Conservation (phyloP, 495 filamentous ascomycete genomes). For the Penicillium herquei region DNA sequence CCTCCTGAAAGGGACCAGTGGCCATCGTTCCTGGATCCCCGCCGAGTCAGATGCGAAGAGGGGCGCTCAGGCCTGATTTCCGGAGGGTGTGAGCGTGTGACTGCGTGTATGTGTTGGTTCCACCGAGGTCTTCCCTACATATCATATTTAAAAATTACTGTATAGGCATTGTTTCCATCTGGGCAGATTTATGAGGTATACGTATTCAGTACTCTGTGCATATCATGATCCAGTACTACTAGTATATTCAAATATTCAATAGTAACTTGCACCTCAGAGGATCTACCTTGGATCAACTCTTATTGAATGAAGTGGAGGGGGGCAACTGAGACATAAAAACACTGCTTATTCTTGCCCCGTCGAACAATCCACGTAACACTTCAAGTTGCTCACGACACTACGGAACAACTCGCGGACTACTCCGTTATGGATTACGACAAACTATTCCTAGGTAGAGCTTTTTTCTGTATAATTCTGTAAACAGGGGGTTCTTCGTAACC, state of each 20-base stretch:
- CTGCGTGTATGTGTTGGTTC: constrained; percentile 9
- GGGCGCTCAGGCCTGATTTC: constrained; percentile 20
- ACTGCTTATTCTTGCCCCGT: constrained; percentile 7
- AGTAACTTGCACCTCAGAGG: too few species aligned
- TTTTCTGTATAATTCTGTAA: background rate
- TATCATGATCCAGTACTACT: too few species aligned
- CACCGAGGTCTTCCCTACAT: background rate
- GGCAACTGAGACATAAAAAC: constrained; percentile 19
- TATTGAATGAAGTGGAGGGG: background rate
- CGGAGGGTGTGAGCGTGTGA: constrained; percentile 17
- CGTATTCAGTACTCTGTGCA: too few species aligned
- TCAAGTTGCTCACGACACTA: background rate
- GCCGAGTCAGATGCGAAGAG: constrained; percentile 17
- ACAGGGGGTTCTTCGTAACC: background rate
- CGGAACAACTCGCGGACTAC: background rate
- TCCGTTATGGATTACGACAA: too few species aligned
- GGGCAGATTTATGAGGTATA: too few species aligned
- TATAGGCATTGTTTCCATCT: background rate
- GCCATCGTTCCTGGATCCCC: constrained; percentile 32
- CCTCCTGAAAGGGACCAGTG: constrained; percentile 23
- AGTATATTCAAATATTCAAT: too few species aligned
- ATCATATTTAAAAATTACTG: background rate
- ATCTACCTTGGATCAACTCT: too few species aligned
- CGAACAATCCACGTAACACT: constrained; percentile 4
- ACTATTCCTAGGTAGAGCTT: too few species aligned